Base-by-base conservation (phyloP, 2,329 filamentous ascomycete species). In the Cordyceps cateniannulata region DNA sequence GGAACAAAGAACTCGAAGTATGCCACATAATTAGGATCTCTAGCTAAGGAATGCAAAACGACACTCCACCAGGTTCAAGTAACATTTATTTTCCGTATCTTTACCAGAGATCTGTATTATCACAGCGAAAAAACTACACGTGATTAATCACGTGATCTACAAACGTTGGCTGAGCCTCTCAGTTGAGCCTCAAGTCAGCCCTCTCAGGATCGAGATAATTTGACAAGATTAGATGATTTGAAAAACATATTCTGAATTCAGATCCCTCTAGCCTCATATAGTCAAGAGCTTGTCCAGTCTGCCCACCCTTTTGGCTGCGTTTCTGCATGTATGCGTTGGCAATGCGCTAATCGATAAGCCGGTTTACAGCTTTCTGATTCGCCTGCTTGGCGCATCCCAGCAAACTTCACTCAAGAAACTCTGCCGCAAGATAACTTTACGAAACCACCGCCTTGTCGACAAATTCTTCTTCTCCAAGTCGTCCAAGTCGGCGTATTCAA, bases 311-410 rank as follows among this genome's bases (percentile, higher is more conserved):
- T 35, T 14, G 27, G 38, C 29, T 20, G 40, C 22, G 32, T 27
- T 54, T 48, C 44, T 60, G 35, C 51, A 50, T 25, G 24, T 35
- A 49, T 60, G 59, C 44, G 59, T 50, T 61, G 51, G 59, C 59
- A 61, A 24, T 50, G 35, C 50, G 59, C 52, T 61, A 59, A 60
- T 60, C 57, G 62, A 63, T 72, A 73, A 71, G 69, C 71, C 72
- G 72, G 65, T 66, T 64, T 66, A 61, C 62, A 35, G 52, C 52
- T 64, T 48, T 63, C 16, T 66, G 63, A 69, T 67, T 69, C 60
- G 63, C 50, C 54, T 48, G 44, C 35, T 57, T 62, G 51, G 25
- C 62, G 61, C 60, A 56, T 60, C 55, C 16, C 14, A n/a, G 38
- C 48, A 49, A 50, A 51, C 48, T 58, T 58, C 56, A 64, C 42